phyloP scores from a whole-genome alignment of 768 basidiomycete species.

The Leccinum sublutescens region DNA sequence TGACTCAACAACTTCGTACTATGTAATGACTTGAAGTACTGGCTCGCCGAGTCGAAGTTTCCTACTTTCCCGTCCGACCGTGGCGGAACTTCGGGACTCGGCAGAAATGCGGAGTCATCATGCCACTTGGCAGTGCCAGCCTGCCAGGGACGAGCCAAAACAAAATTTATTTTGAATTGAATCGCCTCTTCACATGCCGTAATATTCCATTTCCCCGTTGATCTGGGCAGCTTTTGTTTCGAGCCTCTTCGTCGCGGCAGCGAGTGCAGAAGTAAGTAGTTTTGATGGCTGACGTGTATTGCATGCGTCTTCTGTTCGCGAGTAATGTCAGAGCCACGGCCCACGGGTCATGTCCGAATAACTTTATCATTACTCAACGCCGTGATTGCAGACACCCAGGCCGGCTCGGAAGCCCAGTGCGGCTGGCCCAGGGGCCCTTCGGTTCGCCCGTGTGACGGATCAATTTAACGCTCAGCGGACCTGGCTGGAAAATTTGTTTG shows the following conservation, averaged over 20 bases:
- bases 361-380: neutral
- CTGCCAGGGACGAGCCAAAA: neutral
- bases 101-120: neutral
- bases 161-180: constrained; percentile 3
- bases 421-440: neutral
- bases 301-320: neutral
- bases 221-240: neutral
- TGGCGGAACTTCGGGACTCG: neutral
- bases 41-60: neutral
- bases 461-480: neutral
- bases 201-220: constrained; percentile 9
- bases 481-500: neutral
- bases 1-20: too few relatives aligned
- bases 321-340: neutral
- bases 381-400: neutral
- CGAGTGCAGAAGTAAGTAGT: neutral
- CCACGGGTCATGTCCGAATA: neutral
- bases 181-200: neutral
- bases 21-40: neutral
- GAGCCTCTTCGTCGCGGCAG: neutral
- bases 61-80: neutral
- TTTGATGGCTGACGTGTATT: neutral
- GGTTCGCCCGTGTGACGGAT: neutral
- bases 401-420: neutral
- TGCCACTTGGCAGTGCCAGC: neutral